Evolutionary conservation across 2,329 filamentous ascomycete species (phyloP).

Genomic region (Mollisia scopiformis): DNA sequence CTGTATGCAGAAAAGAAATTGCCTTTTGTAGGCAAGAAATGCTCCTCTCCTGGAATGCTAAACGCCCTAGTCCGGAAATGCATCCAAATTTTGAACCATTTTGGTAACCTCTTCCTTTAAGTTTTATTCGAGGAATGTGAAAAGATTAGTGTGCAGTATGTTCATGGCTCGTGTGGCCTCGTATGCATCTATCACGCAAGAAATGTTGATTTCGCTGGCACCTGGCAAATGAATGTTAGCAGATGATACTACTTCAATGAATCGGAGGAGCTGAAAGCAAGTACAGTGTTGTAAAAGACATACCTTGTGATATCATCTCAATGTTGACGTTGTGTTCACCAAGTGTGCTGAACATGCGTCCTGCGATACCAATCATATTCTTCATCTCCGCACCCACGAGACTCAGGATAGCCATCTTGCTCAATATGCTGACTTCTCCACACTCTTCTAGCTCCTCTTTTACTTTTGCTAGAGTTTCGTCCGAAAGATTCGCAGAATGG

Average conservation of each 20-base stretch:
- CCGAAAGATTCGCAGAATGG: conserved; percentile 72
- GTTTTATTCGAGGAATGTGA: conserved; percentile 80
- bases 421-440: conserved; percentile 87
- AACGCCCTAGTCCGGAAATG: background rate
- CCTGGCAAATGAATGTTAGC: conserved; percentile 56
- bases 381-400: conserved; percentile 96
- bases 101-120: background rate
- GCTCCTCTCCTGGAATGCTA: background rate
- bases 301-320: conserved; percentile 99
- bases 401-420: conserved; percentile 93
- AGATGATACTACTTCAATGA: conserved; percentile 8
- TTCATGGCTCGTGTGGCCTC: conserved; percentile 94
- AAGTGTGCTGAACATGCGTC: conserved; percentile 91
- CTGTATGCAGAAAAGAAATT: too few species aligned
- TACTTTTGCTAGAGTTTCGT: conserved; percentile 66
- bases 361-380: conserved; percentile 93
- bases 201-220: conserved; percentile 98
- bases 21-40: too few species aligned
- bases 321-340: conserved; percentile 95
- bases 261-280: background rate
- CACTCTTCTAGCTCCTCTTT: conserved; percentile 76
- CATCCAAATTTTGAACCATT: background rate
- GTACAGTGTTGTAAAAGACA: conserved; percentile 9
- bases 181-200: conserved; percentile 90
- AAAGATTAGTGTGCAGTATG: conserved; percentile 93